These are phyloP conservation scores for Sporobolomyces roseus DNA, from an alignment of 768 basidiomycete genomes.

Conservation along the genomic window DNA sequence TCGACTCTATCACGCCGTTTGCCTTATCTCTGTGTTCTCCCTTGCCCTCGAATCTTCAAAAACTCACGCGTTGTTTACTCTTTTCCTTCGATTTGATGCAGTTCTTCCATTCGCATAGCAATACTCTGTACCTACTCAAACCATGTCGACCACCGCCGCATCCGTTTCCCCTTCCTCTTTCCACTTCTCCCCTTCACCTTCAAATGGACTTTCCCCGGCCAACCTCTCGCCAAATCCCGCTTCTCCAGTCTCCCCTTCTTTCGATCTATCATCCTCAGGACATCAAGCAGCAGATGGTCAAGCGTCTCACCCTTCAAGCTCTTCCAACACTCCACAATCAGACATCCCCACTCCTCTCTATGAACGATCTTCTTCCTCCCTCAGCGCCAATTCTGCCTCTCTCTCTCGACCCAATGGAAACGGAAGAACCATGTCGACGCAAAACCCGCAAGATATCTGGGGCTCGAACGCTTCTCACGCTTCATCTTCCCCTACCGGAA, in stretches of 20 bases:
- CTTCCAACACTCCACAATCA: slow-evolving; percentile 7
- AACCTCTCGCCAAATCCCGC: slow-evolving; percentile 6
- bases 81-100: not conserved
- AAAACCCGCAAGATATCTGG: slow-evolving; percentile 20
- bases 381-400: not conserved
- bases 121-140: not conserved
- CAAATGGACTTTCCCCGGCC: not conserved
- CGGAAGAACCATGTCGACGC: slow-evolving; percentile 16
- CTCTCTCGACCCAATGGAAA: not conserved
- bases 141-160: slow-evolving; percentile 7
- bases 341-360: slow-evolving; percentile 23
- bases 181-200: slow-evolving; percentile 15
- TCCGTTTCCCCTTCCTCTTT: slow-evolving; percentile 11
- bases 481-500: not conserved
- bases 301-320: not conserved
- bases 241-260: not conserved
- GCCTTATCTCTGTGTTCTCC: not conserved
- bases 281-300: not conserved
- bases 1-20: not conserved
- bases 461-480: not conserved
- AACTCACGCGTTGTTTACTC: slow-evolving; percentile 3
- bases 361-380: slow-evolving; percentile 3
- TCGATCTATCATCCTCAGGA: not conserved
- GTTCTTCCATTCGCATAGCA: not conserved
- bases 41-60: not conserved